Percentiles rank a stretch among this genome's conserved stretches.
These are phyloP conservation scores for Ganoderma lingzhi DNA, from an alignment of 1,284 basidiomycete species.

Conservation along the genomic window DNA sequence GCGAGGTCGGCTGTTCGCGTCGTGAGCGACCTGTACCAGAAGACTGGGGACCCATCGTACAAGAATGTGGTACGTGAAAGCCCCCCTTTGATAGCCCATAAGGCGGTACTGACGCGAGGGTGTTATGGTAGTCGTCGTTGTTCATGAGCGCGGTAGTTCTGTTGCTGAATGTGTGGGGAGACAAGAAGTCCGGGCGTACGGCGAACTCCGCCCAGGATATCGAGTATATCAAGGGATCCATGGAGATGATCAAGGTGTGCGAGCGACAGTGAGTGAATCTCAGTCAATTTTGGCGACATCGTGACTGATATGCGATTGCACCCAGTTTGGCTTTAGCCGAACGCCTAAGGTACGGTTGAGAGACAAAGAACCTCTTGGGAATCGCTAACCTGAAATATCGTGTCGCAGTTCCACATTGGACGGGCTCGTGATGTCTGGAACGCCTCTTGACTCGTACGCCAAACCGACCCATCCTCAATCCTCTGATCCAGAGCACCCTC, in stretches of 20 bases:
- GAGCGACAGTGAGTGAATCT: constrained; percentile 52
- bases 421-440: constrained; percentile 70
- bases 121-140: constrained; percentile 37
- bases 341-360: constrained; percentile 44
- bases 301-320: constrained; percentile 2
- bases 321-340: constrained; percentile 55
- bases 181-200: constrained; percentile 60
- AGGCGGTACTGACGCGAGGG: neutral
- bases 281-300: neutral
- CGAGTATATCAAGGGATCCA: constrained; percentile 73
- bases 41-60: constrained; percentile 33
- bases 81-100: neutral
- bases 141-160: constrained; percentile 75
- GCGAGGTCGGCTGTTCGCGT: constrained; percentile 64
- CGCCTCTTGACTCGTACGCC: constrained; percentile 47
- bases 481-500: neutral
- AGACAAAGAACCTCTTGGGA: neutral
- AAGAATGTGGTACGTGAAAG: constrained; percentile 32
- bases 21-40: constrained; percentile 48
- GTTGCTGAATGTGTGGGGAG: constrained; percentile 78
- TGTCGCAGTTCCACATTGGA: constrained; percentile 67
- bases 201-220: constrained; percentile 66
- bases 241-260: constrained; percentile 61
- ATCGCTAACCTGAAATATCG: neutral
- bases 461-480: neutral